Conservation (phyloP, 116 monocot genomes). For the Papilionanthe hybrid region DNA sequence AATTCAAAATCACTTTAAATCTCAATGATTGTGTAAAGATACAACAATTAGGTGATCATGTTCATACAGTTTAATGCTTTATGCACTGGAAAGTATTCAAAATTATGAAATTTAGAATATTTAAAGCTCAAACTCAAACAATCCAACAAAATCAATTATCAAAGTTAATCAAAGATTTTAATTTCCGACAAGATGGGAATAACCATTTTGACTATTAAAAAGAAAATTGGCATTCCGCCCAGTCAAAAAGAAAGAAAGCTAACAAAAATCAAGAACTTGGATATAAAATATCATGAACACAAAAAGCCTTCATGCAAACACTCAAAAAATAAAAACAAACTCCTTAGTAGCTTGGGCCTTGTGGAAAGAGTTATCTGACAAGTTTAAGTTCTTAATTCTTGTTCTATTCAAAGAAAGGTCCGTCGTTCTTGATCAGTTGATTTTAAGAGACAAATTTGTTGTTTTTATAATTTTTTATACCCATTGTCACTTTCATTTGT, state of each 20-base stretch:
- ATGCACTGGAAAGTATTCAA: background rate
- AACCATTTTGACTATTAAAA: background rate
- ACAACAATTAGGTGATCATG: background rate
- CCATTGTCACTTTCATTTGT: background rate
- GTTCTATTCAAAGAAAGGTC: background rate
- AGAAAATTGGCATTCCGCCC: background rate
- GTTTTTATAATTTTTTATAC: background rate
- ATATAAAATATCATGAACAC: background rate
- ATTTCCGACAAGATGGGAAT: background rate
- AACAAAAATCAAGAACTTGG: background rate
- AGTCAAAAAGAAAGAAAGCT: background rate
- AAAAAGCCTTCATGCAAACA: too few relatives aligned
- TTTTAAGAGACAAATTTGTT: background rate
- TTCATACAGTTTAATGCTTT: background rate
- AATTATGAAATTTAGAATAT: background rate
- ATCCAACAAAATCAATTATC: background rate
- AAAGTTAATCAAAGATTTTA: background rate
- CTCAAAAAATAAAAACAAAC: too few relatives aligned
- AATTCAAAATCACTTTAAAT: background rate
- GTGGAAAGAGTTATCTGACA: background rate
- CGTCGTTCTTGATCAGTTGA: background rate
- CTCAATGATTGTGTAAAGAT: background rate
- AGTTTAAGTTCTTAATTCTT: background rate
- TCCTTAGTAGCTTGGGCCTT: background rate
- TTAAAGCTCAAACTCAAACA: background rate